Evolutionary conservation across 164 flowering plant genomes (phyloP).

Genomic region (Macadamia integrifolia): DNA sequence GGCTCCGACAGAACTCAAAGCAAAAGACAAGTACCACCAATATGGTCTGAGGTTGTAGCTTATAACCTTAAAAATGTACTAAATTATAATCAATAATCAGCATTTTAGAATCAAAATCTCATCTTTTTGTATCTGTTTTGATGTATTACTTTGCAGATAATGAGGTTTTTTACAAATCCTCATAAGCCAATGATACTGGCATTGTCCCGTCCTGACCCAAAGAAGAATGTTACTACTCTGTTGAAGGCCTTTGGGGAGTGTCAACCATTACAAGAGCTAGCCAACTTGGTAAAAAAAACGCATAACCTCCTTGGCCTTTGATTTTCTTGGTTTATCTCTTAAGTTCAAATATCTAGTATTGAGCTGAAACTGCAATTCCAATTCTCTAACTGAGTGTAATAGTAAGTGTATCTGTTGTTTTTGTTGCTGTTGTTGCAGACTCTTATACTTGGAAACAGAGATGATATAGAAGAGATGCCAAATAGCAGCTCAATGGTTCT

Average conservation of each 20-base stretch:
- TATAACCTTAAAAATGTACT: not conserved
- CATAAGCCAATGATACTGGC: conserved; percentile 90
- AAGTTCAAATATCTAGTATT: too few species aligned
- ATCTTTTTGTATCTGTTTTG: not conserved
- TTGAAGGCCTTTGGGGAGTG: conserved; percentile 82
- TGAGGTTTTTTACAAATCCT: conserved; percentile 77
- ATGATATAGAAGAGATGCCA: conserved; percentile 78
- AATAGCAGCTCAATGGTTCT: conserved; percentile 53
- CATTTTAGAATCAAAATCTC: not conserved
- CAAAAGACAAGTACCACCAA: conserved; percentile 54
- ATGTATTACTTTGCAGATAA: conserved; percentile 41
- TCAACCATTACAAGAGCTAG: conserved; percentile 63
- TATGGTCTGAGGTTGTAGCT: conserved; percentile 66
- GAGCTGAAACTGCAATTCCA: too few species aligned
- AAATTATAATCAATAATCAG: not conserved
- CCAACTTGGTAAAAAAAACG: conserved; percentile 52
- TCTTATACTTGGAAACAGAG: conserved; percentile 78
- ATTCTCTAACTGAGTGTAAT: too few species aligned
- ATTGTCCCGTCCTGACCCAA: conserved; percentile 81
- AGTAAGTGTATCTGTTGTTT: not conserved
- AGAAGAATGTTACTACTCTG: conserved; percentile 74
- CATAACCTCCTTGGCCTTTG: too few species aligned
- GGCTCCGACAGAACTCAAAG: conserved; percentile 41
- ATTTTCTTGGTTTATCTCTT: too few species aligned
- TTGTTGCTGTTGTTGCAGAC: conserved; percentile 35